A percentile compares a stretch with the other conserved stretches of the same genome.
phyloP scores from a whole-genome alignment of 2,329 filamentous ascomycete species.

The Penicillium sp. region DNA sequence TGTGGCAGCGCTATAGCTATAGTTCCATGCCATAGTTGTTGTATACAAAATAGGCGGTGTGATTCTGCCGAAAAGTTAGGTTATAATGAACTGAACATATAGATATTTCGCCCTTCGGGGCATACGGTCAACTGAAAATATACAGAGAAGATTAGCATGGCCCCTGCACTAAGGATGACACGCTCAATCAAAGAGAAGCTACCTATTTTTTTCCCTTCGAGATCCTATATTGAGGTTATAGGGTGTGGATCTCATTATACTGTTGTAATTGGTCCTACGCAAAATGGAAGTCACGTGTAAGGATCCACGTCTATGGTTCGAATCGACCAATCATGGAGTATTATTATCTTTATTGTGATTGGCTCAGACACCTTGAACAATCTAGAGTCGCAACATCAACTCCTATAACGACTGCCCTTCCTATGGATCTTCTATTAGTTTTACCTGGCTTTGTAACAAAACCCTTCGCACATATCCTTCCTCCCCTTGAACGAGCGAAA shows the following conservation, averaged over 20 bases:
- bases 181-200: constrained; percentile 78
- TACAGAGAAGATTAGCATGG: constrained; percentile 81
- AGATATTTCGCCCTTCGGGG: constrained; percentile 40
- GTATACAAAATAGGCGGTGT: background rate
- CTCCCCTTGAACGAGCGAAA: constrained; percentile 73
- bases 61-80: background rate
- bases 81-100: constrained; percentile 23
- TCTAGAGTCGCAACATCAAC: constrained; percentile 12
- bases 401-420: constrained; percentile 6
- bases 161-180: constrained; percentile 92
- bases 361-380: constrained; percentile 12
- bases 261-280: background rate
- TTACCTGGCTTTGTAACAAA: constrained; percentile 75
- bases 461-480: constrained; percentile 71
- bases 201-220: constrained; percentile 58
- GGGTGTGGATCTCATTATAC: too few species aligned
- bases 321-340: background rate
- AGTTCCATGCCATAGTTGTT: too few species aligned
- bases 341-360: constrained; percentile 11
- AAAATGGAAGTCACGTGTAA: background rate
- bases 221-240: background rate
- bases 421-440: constrained; percentile 73
- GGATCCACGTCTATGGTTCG: background rate
- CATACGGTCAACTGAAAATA: constrained; percentile 66
- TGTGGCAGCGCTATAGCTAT: too few species aligned